These are phyloP conservation scores for Mucor sp. DNA, from an alignment of 371 early-diverging fungal genomes.

Conservation along the genomic window DNA sequence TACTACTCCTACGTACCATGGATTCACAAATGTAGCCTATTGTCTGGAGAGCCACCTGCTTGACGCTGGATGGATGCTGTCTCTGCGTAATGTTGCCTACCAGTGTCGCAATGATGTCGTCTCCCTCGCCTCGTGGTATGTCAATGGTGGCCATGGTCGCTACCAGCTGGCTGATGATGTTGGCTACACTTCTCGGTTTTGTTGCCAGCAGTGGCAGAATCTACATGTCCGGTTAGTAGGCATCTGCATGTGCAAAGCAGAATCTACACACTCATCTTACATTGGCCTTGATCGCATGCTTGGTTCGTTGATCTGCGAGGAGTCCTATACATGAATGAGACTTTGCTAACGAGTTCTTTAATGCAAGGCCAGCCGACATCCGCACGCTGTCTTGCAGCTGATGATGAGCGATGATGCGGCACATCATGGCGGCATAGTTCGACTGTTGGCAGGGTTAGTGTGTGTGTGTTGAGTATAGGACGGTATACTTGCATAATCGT, in stretches of 20 bases:
- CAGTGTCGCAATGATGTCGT: background rate
- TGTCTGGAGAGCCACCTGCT: conserved; percentile 1
- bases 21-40: conserved; percentile 11
- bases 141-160: background rate
- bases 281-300: background rate
- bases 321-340: background rate
- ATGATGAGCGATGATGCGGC: background rate
- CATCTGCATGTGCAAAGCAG: no score
- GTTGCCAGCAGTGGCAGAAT: background rate
- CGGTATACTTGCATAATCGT: conserved; percentile 3
- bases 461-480: background rate
- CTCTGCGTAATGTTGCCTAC: background rate
- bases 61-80: background rate
- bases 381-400: background rate
- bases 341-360: conserved; percentile 1
- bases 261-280: background rate
- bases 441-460: background rate
- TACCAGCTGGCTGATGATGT: conserved; percentile 2
- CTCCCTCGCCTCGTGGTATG: background rate
- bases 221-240: background rate
- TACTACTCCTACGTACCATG: background rate
- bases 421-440: background rate
- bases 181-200: background rate
- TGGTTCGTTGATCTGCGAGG: background rate
- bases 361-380: background rate